These are phyloP conservation scores for Ambrosia artemisiifolia DNA, from an alignment of 129 eudicot genomes.

Conservation along the genomic window DNA sequence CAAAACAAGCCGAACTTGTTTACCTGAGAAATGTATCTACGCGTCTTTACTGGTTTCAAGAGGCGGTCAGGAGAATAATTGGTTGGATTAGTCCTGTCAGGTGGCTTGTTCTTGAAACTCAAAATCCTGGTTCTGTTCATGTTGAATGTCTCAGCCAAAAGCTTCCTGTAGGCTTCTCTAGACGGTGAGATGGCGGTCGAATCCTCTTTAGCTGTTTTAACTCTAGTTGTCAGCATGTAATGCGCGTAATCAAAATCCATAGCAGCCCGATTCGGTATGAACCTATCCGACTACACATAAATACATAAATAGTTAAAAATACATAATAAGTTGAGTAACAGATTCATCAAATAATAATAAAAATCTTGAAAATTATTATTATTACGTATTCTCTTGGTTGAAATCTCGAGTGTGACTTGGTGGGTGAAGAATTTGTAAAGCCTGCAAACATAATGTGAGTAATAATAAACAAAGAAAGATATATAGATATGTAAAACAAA, in stretches of 20 bases:
- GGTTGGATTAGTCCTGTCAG: conserved; percentile 44
- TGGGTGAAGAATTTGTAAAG: conserved; percentile 36
- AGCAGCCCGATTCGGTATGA: conserved; percentile 88
- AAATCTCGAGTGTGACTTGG: conserved; percentile 45
- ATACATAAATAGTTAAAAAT: not conserved
- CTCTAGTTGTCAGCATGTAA: conserved; percentile 62
- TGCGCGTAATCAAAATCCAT: conserved; percentile 91
- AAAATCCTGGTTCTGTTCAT: conserved; percentile 84
- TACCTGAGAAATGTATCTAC: conserved; percentile 90
- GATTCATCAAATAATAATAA: not conserved
- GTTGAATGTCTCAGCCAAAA: conserved; percentile 68
- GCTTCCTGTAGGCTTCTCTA: conserved; percentile 87
- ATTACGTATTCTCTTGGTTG: conserved; percentile 66
- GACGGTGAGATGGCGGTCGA: conserved; percentile 65
- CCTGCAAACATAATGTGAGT: conserved; percentile 71
- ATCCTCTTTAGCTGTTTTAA: conserved; percentile 76
- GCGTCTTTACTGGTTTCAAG: conserved; percentile 55
- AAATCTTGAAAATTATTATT: not conserved
- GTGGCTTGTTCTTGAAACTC: conserved; percentile 97
- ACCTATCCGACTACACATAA: conserved; percentile 79
- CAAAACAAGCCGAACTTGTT: not conserved
- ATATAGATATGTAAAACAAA: conserved; percentile 17
- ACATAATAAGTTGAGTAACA: not conserved
- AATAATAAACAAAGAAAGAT: conserved; percentile 26
- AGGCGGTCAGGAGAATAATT: conserved; percentile 47